Evolutionary conservation across 2,329 filamentous ascomycete genomes (phyloP), one percentile per base, ranked within the genome.

Genomic region (Polychaeton citri): DNA sequence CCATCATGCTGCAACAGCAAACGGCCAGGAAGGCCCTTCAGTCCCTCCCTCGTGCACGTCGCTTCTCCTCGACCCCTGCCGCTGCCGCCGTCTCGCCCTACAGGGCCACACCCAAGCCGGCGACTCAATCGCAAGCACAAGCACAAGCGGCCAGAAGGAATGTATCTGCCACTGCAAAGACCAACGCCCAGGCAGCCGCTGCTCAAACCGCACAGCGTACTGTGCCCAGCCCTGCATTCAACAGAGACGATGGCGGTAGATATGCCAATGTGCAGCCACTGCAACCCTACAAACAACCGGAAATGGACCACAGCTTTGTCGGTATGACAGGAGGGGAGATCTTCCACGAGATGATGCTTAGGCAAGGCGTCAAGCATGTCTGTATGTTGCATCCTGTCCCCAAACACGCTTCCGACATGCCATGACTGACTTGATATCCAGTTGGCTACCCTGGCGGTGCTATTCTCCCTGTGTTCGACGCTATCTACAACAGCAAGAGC

Each of bases 331-430:
- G 90, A 56, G 90, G 90, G 56, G 80, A 95, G 62, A 95, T 96
- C 51, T 94, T 96, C 63, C 87, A 96, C 62, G 88, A 96, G 65
- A 96, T 96, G 88, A 95, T 98, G 87, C 71, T 93, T 43, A 74
- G 88, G 54, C 82, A 88, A 51, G 74, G 71, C 50, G 88, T 98
- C 38, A 90, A 95, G 67, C 85, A 95, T 60, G 74, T 96, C 55
- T 96, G 85, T 93, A 71, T 57, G 84, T 79, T 10, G 33, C 15
- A 10, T 7, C 12, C 24, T 15, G 24, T 15, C 15, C 24, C 24
- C 12, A 28, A 4, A 28, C 24, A 10, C 7, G 24, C 24, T 7
- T 15, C 3, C 7, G 12, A 7, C 15, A 10, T 15, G 15, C 7
- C 21, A 10, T 28, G 12, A 7, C 24, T 28, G n/a, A 37, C 21